Evolutionary conservation across 129 eudicot species (phyloP).

Genomic region (Chrysanthemum lavandulifolium): DNA sequence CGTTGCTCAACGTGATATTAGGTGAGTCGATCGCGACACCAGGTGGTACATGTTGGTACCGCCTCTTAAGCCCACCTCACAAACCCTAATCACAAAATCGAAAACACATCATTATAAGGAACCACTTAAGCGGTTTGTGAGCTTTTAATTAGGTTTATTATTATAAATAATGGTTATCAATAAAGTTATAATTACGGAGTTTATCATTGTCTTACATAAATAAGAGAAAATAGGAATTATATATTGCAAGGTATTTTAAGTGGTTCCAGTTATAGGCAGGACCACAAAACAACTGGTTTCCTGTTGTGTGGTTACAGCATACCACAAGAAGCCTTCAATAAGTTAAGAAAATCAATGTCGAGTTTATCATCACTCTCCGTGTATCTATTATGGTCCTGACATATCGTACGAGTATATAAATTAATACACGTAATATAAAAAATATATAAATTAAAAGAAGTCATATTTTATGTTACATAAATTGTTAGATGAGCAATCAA

Average conservation of each 20-base stretch:
- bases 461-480: neutral
- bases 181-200: too few relatives aligned
- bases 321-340: conserved; percentile 24
- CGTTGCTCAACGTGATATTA: too few relatives aligned
- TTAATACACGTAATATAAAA: neutral
- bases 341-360: conserved; percentile 35
- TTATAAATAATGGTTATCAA: too few relatives aligned
- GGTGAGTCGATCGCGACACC: too few relatives aligned
- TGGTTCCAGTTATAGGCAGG: conserved; percentile 30
- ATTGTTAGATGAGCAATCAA: neutral
- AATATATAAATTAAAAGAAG: neutral
- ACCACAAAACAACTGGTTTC: conserved; percentile 35
- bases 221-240: conserved; percentile 24
- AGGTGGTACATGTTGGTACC: too few relatives aligned
- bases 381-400: neutral
- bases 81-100: too few relatives aligned
- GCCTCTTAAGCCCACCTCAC: too few relatives aligned
- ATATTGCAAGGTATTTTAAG: conserved; percentile 27
- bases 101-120: too few relatives aligned
- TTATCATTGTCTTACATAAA: too few relatives aligned
- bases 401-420: neutral
- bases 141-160: too few relatives aligned
- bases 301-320: conserved; percentile 36
- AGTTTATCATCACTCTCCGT: conserved; percentile 32
- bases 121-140: too few relatives aligned